Evolutionary conservation across 2,329 filamentous ascomycete species (phyloP).

Genomic region (Pseudogymnoascus sp.): DNA sequence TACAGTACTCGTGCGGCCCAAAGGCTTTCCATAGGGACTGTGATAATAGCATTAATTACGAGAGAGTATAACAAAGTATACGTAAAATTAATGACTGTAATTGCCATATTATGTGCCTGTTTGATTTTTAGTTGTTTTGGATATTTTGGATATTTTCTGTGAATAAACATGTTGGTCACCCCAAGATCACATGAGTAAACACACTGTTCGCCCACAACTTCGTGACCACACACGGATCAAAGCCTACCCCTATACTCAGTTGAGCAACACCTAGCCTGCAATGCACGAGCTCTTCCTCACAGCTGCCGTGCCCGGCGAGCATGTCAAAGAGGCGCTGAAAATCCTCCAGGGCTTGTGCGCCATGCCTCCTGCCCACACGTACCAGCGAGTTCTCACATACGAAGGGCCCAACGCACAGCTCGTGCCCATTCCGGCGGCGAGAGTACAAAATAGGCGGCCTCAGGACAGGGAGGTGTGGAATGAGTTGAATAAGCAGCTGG

Average conservation of each 20-base stretch:
- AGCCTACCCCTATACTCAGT: neutral
- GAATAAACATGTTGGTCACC: neutral
- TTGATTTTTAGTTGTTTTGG: neutral
- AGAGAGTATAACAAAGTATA: neutral
- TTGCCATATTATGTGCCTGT: neutral
- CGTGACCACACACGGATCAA: neutral
- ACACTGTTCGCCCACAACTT: neutral
- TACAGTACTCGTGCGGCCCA: neutral
- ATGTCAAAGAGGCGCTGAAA: conserved; percentile 42
- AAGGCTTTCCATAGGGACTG: neutral
- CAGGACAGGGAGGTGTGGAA: conserved; percentile 36
- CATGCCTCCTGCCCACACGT: conserved; percentile 44
- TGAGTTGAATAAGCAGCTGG: conserved; percentile 47
- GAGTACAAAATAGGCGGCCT: conserved; percentile 13
- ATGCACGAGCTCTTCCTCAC: conserved; percentile 58
- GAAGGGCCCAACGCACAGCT: conserved; percentile 36
- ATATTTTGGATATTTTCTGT: neutral
- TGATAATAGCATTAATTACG: neutral
- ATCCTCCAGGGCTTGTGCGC: conserved; percentile 52
- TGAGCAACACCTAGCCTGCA: neutral
- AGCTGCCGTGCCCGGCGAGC: conserved; percentile 42
- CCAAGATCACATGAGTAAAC: neutral
- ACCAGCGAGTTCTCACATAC: conserved; percentile 48
- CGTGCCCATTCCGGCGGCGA: conserved; percentile 19
- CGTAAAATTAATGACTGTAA: neutral